Percentiles rank a stretch among this genome's conserved stretches.
Evolutionary conservation across 208 protist genomes (phyloP).

Genomic region (Wallacemonas sp.): DNA sequence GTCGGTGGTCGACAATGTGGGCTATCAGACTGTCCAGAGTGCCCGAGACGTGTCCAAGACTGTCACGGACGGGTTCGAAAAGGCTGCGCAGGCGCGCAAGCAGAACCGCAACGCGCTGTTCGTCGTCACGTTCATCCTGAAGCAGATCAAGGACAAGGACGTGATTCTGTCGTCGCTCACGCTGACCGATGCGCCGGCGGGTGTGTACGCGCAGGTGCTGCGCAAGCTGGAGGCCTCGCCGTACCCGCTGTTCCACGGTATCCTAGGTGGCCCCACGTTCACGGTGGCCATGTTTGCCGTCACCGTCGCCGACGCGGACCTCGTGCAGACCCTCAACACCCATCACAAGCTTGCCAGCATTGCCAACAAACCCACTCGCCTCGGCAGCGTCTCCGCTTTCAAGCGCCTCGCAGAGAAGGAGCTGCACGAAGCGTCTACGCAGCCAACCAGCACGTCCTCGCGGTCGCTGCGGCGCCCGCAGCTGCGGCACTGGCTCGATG

Average conservation of each 20-base stretch:
- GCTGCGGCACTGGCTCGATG: background rate
- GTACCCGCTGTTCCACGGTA: constrained; percentile 50
- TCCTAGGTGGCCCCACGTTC: constrained; percentile 52
- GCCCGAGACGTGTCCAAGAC: constrained; percentile 12
- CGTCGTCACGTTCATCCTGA: constrained; percentile 56
- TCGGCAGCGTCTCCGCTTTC: constrained; percentile 52
- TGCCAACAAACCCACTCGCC: constrained; percentile 41
- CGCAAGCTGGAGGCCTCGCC: constrained; percentile 32
- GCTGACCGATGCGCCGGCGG: constrained; percentile 41
- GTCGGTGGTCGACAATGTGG: constrained; percentile 48
- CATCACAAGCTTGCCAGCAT: constrained; percentile 51
- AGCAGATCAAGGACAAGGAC: constrained; percentile 47
- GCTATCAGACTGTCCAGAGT: constrained; percentile 34
- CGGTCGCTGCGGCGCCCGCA: background rate
- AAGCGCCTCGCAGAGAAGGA: constrained; percentile 47
- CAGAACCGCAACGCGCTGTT: constrained; percentile 35
- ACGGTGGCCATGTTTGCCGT: constrained; percentile 50
- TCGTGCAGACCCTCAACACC: constrained; percentile 50
- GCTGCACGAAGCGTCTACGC: constrained; percentile 17
- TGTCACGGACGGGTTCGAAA: constrained; percentile 33
- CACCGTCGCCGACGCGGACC: constrained; percentile 29
- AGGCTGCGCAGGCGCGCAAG: constrained; percentile 8
- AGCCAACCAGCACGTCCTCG: background rate
- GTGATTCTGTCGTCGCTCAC: constrained; percentile 67
- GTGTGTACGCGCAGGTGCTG: constrained; percentile 41